Conservation (phyloP, 2,329 filamentous ascomycete species). For the Aspergillus fructus region DNA sequence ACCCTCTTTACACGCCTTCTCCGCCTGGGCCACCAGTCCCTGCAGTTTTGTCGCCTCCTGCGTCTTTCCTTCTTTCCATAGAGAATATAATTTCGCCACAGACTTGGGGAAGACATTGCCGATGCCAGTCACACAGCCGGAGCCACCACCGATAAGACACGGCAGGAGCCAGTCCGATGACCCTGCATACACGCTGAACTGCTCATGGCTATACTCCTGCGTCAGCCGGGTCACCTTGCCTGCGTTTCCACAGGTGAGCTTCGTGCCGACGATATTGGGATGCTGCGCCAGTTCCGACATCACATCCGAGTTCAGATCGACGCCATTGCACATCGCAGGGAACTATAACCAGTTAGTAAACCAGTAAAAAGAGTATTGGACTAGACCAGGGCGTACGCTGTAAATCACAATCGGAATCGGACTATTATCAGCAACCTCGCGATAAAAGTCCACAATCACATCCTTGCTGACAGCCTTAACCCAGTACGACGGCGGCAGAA, state of each 20-base stretch:
- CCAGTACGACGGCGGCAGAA: constrained; percentile 45
- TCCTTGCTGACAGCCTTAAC: constrained; percentile 36
- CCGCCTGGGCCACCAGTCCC: constrained; percentile 46
- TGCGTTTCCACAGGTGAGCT: constrained; percentile 72
- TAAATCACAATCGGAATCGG: constrained; percentile 46
- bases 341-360: constrained; percentile 20
- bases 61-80: constrained; percentile 40
- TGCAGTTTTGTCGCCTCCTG: constrained; percentile 44
- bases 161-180: constrained; percentile 48
- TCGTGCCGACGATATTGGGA: constrained; percentile 67
- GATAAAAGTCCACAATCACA: constrained; percentile 37
- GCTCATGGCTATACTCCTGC: constrained; percentile 36
- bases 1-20: constrained; percentile 53
- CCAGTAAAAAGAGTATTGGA: no score
- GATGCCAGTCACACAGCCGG: constrained; percentile 48
- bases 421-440: constrained; percentile 38
- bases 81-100: constrained; percentile 42
- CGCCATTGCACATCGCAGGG: constrained; percentile 46
- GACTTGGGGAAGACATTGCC: constrained; percentile 50
- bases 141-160: constrained; percentile 40
- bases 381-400: constrained; percentile 31
- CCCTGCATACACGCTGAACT: constrained; percentile 48
- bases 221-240: constrained; percentile 64
- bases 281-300: constrained; percentile 59
- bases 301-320: constrained; percentile 67